Evolutionary conservation across 164 flowering plant genomes (phyloP).

Genomic region (Vitis rotundifolia): DNA sequence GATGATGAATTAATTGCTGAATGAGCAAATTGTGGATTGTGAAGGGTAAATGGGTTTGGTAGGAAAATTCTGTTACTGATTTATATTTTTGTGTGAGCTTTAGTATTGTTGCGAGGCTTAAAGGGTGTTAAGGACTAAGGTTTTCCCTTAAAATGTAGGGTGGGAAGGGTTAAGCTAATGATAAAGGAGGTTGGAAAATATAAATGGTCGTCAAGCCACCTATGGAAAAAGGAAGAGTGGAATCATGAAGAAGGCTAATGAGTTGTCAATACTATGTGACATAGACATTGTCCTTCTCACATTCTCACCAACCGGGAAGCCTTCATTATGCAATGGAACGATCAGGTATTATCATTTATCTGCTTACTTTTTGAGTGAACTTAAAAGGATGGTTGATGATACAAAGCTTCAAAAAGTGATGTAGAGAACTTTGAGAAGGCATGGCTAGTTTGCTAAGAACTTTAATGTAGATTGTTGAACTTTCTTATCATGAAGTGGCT

Average conservation of each 20-base stretch:
- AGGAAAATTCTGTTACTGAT: no score
- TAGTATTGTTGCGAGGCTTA: neutral
- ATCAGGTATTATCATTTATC: conserved; percentile 22
- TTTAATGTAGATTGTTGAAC: no score
- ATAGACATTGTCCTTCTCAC: conserved; percentile 44
- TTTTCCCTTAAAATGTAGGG: conserved; percentile 18
- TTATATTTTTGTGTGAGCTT: neutral
- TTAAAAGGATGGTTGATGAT: no score
- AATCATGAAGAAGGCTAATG: conserved; percentile 48
- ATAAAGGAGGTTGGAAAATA: conserved; percentile 45
- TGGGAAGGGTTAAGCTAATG: conserved; percentile 54
- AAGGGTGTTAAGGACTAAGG: neutral
- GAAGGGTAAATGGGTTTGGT: neutral
- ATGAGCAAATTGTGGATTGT: neutral
- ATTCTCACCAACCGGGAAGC: conserved; percentile 49
- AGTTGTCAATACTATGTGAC: conserved; percentile 42
- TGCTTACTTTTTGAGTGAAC: neutral
- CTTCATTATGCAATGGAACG: conserved; percentile 34
- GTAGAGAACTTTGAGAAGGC: no score
- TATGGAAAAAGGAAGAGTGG: conserved; percentile 48
- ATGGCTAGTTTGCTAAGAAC: no score
- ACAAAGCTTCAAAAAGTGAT: no score
- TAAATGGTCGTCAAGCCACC: conserved; percentile 46
- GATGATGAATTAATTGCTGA: no score
- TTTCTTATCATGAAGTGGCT: no score